Percentiles rank a stretch among this genome's conserved stretches.
Conservation (phyloP, 768 basidiomycete species). For the Tulasnella sp. region DNA sequence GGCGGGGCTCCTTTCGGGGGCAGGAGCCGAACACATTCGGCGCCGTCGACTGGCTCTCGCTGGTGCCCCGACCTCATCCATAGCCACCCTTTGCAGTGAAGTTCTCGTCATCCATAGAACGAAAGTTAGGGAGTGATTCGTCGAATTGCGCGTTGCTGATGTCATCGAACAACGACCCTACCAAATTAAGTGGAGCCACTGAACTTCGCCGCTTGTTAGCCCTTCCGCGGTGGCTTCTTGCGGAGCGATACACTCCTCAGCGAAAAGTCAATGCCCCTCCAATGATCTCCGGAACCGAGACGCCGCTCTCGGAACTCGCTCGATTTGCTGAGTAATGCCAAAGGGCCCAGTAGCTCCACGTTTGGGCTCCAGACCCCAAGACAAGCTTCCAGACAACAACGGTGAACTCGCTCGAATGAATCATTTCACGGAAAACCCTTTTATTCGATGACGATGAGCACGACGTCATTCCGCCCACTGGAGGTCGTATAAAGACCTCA, state of each 20-base stretch:
- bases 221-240: background rate
- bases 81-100: too few relatives aligned
- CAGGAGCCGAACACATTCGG: too few relatives aligned
- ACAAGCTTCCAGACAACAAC: background rate
- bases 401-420: background rate
- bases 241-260: background rate
- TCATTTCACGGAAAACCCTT: background rate
- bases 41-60: too few relatives aligned
- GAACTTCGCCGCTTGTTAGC: background rate
- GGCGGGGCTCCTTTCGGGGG: background rate
- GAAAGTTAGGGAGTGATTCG: background rate
- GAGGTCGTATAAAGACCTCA: background rate
- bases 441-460: background rate
- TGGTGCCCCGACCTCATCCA: too few relatives aligned
- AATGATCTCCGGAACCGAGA: background rate
- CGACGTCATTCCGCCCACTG: background rate
- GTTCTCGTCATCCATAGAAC: too few relatives aligned
- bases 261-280: background rate
- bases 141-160: background rate
- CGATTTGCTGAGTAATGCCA: background rate
- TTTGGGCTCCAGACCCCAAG: background rate
- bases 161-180: conserved; percentile 4
- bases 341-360: background rate
- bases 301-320: background rate
- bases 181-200: background rate